Percentiles rank a stretch among this genome's conserved stretches.
Conservation (phyloP, 2,329 filamentous ascomycete genomes). For the Xylariales sp. region DNA sequence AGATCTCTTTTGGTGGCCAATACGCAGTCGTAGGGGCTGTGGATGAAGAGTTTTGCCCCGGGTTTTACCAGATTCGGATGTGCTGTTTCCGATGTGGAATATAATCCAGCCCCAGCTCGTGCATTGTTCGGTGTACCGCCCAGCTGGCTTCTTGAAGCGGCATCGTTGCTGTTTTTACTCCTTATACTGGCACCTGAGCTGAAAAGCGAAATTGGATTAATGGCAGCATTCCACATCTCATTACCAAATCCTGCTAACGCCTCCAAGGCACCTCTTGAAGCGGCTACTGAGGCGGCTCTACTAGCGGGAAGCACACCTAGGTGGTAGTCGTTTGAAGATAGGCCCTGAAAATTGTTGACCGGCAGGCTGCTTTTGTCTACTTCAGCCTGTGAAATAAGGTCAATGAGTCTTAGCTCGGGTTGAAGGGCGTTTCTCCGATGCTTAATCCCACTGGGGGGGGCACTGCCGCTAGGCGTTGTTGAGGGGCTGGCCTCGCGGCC, state of each 20-base stretch:
- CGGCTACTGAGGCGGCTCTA: conserved; percentile 71
- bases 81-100: conserved; percentile 52
- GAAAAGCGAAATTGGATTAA: conserved; percentile 88
- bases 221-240: conserved; percentile 90
- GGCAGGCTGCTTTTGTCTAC: conserved; percentile 87
- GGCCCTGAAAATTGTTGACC: conserved; percentile 85
- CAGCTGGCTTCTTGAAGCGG: conserved; percentile 61
- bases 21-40: conserved; percentile 97
- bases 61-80: conserved; percentile 67
- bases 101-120: conserved; percentile 43
- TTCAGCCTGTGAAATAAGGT: conserved; percentile 86
- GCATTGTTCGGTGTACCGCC: conserved; percentile 54
- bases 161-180: conserved; percentile 71
- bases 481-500: conserved; percentile 59
- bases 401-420: conserved; percentile 91
- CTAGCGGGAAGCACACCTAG: conserved; percentile 83
- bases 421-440: conserved; percentile 82
- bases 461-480: conserved; percentile 63
- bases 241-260: conserved; percentile 76
- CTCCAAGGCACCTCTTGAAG: conserved; percentile 78
- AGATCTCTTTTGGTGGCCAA: conserved; percentile 88
- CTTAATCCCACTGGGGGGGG: conserved; percentile 73
- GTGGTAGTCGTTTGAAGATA: conserved; percentile 93
- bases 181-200: conserved; percentile 84
- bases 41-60: conserved; percentile 83